Evolutionary conservation across 2,329 filamentous ascomycete species (phyloP).

Genomic region (Monilinia fructigena): DNA sequence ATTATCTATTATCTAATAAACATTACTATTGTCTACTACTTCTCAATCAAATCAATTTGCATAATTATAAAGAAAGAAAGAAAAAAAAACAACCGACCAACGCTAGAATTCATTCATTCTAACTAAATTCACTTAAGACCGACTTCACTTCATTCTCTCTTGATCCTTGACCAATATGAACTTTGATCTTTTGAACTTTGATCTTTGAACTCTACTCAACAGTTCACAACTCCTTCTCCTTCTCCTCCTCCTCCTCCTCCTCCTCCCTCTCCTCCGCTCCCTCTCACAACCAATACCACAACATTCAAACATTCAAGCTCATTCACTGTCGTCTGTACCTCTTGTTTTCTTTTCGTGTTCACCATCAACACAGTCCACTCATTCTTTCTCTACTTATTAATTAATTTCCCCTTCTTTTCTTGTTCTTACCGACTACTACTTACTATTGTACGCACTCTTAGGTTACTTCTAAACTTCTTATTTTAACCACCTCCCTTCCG

Average conservation of each 20-base stretch:
- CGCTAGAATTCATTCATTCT: not conserved
- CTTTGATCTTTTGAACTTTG: not conserved
- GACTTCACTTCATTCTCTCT: constrained; percentile 4
- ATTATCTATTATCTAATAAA: too few relatives aligned
- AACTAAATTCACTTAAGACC: constrained; percentile 8
- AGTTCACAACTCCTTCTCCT: too few relatives aligned
- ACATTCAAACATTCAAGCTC: too few relatives aligned
- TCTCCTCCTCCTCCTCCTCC: not conserved
- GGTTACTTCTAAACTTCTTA: not conserved
- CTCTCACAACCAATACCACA: too few relatives aligned
- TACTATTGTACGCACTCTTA: not conserved
- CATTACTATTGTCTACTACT: too few relatives aligned
- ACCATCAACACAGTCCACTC: constrained; percentile 19
- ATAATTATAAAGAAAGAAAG: not conserved
- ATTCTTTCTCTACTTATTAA: constrained; percentile 9
- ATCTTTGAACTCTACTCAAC: not conserved
- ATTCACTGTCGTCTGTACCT: too few relatives aligned
- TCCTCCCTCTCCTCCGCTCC: not conserved
- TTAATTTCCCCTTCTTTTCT: constrained; percentile 17
- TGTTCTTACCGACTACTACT: not conserved
- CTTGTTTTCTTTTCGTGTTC: constrained; percentile 13
- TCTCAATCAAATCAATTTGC: not conserved
- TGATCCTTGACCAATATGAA: not conserved
- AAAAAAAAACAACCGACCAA: too few relatives aligned
- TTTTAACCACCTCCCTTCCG: not conserved